These are phyloP conservation scores for Aspergillus oerlinghausenensis DNA, from an alignment of 2,329 filamentous ascomycete genomes.

Conservation along the genomic window DNA sequence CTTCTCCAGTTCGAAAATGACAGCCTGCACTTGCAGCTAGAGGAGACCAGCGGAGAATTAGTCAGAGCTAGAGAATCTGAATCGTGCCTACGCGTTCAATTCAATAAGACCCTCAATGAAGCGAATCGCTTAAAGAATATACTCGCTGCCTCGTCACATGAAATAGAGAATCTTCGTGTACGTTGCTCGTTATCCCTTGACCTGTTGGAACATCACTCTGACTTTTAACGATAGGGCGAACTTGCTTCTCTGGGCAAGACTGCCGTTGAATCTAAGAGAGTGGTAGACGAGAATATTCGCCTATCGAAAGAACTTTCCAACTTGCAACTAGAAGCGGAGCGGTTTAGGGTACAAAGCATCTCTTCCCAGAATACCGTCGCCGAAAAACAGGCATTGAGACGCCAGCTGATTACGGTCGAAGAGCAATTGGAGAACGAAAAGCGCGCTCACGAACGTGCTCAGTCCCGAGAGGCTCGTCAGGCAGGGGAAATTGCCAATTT, in stretches of 20 bases:
- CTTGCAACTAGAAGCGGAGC: constrained; percentile 59
- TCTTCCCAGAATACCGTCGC: constrained; percentile 65
- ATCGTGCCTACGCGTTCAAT: constrained; percentile 41
- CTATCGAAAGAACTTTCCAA: constrained; percentile 56
- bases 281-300: constrained; percentile 62
- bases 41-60: constrained; percentile 52
- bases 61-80: constrained; percentile 46
- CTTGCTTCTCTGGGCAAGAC: constrained; percentile 63
- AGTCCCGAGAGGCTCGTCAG: constrained; percentile 33
- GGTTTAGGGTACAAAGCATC: constrained; percentile 54
- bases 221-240: constrained; percentile 54
- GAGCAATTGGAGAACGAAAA: constrained; percentile 80
- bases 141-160: constrained; percentile 48
- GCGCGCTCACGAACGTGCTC: constrained; percentile 59
- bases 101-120: constrained; percentile 48
- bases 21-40: constrained; percentile 60
- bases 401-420: constrained; percentile 71
- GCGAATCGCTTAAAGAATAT: constrained; percentile 23
- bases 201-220: constrained; percentile 11
- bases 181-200: constrained; percentile 5
- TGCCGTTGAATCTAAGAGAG: constrained; percentile 64
- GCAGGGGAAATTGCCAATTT: constrained; percentile 38
- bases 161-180: constrained; percentile 55
- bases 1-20: constrained; percentile 72
- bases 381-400: constrained; percentile 75